These are phyloP conservation scores for Epichloe uncinata DNA, from an alignment of 2,329 filamentous ascomycete species.

Conservation along the genomic window DNA sequence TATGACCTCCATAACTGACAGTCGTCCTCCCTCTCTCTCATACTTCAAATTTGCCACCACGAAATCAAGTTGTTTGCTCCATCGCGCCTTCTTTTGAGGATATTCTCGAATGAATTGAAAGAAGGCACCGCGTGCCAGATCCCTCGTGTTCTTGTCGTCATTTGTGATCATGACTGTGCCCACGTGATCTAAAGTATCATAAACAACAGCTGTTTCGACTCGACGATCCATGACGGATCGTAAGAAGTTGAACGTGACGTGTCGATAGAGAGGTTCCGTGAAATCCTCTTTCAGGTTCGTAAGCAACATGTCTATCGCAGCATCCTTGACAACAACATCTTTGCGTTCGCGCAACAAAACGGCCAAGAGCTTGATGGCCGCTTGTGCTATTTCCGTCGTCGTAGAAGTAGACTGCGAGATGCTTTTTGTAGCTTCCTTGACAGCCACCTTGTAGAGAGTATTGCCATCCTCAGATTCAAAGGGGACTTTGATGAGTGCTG, in stretches of 20 bases:
- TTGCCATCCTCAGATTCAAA: slow-evolving; percentile 56
- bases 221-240: slow-evolving; percentile 76
- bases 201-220: slow-evolving; percentile 74
- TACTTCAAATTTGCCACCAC: slow-evolving; percentile 86
- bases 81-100: slow-evolving; percentile 78
- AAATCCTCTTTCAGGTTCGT: slow-evolving; percentile 75
- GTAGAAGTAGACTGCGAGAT: slow-evolving; percentile 68
- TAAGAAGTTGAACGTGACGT: slow-evolving; percentile 89
- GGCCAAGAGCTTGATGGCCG: slow-evolving; percentile 76
- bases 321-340: slow-evolving; percentile 64
- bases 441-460: slow-evolving; percentile 59
- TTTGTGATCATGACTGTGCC: slow-evolving; percentile 93
- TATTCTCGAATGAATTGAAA: slow-evolving; percentile 93
- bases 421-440: slow-evolving; percentile 67
- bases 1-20: slow-evolving; percentile 87
- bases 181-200: slow-evolving; percentile 82
- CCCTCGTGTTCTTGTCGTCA: slow-evolving; percentile 75
- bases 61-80: slow-evolving; percentile 81
- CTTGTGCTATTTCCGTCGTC: slow-evolving; percentile 72
- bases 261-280: slow-evolving; percentile 82
- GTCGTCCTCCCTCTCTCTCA: slow-evolving; percentile 71
- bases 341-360: slow-evolving; percentile 72
- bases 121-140: slow-evolving; percentile 78
- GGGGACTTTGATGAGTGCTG: slow-evolving; percentile 72
- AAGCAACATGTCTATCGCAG: slow-evolving; percentile 69